Evolutionary conservation across 2,329 filamentous ascomycete genomes (phyloP), one percentile per base, ranked within the genome.

Genomic region (Monosporascus ibericus): DNA sequence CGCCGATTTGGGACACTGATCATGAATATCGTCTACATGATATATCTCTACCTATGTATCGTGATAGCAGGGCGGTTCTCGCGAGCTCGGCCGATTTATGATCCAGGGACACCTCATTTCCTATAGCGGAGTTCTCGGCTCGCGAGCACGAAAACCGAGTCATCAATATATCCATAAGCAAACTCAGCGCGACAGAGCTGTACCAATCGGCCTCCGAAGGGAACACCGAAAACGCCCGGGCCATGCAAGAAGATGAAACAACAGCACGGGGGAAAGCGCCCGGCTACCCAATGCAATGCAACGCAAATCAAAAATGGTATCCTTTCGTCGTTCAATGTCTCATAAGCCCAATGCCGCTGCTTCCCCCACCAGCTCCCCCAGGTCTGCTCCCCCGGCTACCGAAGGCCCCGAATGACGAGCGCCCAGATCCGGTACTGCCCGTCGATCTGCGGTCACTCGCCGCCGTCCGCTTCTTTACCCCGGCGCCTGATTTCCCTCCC

Each of bases 341-440:
- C 64, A 66, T 66, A 11, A 66, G 60, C 11, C 60, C 60, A n/a
- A 66, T 66, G 6, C 63, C 63, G 38, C 58, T 58, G 25, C 55
- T 55, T 2, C 61, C 59, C n/a, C 54, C 62, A 20, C 62, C 57
- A n/a, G 51, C 52, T 5, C 60, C 36, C 48, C 49, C 58, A 17
- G 44, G 50, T 22, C 51, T 50, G 22, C 48, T 48, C 34, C 46
- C 42, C 24, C 51, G 58, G 8, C 58, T 48, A 20, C 51, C 51
- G 5, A 57, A 27, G 8, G 50, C 2, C 37, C 48, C 46, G 24
- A 53, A 50, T 11, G 48, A 52, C 6, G 49, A 37, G 5, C 56
- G 50, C 18, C 55, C 48, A 25, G 59, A 52, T 47, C 18, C 50
- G 8, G 17, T 37, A 25, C 57, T 53, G 17, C 52, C 49, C 9